Evolutionary conservation across 2,329 filamentous ascomycete genomes (phyloP).

Genomic region (Neofusicoccum ribis): DNA sequence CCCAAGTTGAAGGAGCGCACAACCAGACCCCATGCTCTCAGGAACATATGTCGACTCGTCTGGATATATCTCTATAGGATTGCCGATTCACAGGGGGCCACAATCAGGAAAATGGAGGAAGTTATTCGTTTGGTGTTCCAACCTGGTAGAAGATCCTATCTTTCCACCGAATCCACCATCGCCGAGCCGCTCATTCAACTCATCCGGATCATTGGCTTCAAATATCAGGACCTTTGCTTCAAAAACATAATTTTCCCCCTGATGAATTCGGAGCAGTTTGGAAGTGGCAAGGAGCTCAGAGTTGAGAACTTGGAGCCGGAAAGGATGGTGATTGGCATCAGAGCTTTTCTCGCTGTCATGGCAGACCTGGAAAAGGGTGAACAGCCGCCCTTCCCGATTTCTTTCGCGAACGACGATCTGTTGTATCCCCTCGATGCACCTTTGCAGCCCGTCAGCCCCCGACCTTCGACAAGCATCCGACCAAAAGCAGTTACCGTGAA

Average conservation of each 20-base stretch:
- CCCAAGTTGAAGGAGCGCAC: slow-evolving; percentile 80
- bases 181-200: slow-evolving; percentile 90
- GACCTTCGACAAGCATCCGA: slow-evolving; percentile 32
- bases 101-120: slow-evolving; percentile 82
- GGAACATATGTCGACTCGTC: slow-evolving; percentile 83
- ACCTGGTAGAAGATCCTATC: slow-evolving; percentile 73
- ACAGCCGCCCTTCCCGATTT: slow-evolving; percentile 79
- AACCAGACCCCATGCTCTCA: slow-evolving; percentile 76
- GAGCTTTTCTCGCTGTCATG: slow-evolving; percentile 91
- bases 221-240: slow-evolving; percentile 91
- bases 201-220: slow-evolving; percentile 91
- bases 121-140: slow-evolving; percentile 83
- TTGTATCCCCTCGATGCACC: slow-evolving; percentile 39
- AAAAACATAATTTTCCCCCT: slow-evolving; percentile 90
- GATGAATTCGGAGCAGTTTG: slow-evolving; percentile 88
- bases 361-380: slow-evolving; percentile 86
- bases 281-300: slow-evolving; percentile 72
- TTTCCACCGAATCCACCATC: slow-evolving; percentile 80
- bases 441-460: slow-evolving; percentile 35
- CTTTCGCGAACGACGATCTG: slow-evolving; percentile 52
- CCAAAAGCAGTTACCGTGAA: slow-evolving; percentile 44
- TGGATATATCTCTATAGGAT: slow-evolving; percentile 91
- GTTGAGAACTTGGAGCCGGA: slow-evolving; percentile 95
- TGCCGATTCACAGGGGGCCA: slow-evolving; percentile 67
- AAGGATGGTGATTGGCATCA: slow-evolving; percentile 94